Percentiles rank a stretch among this genome's conserved stretches.
phyloP scores from a whole-genome alignment of 805 yeast species.

The Yarrowia porcina region DNA sequence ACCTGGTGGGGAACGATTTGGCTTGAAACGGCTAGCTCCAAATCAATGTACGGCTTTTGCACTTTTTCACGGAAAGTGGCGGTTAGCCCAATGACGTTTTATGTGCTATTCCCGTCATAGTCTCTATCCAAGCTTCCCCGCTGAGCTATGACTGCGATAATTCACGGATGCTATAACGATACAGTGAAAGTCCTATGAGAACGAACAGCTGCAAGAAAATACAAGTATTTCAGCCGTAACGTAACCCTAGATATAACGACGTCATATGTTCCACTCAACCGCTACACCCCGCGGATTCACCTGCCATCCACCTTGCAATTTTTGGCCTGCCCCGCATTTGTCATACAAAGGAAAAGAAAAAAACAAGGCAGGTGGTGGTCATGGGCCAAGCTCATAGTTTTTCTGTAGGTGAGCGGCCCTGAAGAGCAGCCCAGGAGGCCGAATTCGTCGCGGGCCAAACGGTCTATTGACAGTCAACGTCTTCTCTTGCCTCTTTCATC shows the following conservation, averaged over 20 bases:
- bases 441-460: neutral
- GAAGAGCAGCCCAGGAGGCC: too few species aligned
- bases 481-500: neutral
- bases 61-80: neutral
- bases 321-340: neutral
- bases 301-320: neutral
- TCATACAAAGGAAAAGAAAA: neutral
- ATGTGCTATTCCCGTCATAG: too few species aligned
- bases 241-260: too few species aligned
- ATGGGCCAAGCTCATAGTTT: neutral
- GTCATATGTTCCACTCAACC: neutral
- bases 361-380: neutral
- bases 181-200: too few species aligned
- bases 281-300: neutral
- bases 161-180: too few species aligned
- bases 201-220: too few species aligned
- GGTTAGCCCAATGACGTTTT: neutral
- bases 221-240: too few species aligned
- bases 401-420: too few species aligned
- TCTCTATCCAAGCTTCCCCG: too few species aligned
- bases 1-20: too few species aligned
- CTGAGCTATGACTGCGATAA: too few species aligned
- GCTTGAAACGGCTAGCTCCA: neutral
- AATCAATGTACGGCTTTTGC: neutral
- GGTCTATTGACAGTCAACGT: neutral